Percentiles rank a stretch among this genome's conserved stretches.
phyloP scores from a whole-genome alignment of 495 filamentous ascomycete genomes.

The Neurospora sp. region DNA sequence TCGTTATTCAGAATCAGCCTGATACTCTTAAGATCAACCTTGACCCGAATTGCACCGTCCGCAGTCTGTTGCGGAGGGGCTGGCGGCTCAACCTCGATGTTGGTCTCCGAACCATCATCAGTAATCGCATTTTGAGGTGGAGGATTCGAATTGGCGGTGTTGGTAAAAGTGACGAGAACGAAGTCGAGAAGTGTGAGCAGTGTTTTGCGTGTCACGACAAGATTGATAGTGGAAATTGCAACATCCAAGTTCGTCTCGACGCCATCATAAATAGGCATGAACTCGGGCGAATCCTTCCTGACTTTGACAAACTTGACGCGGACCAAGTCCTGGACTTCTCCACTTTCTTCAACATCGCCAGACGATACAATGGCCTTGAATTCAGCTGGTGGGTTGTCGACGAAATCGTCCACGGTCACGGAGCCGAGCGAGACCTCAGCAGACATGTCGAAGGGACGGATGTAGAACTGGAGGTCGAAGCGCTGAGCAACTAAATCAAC shows the following conservation, averaged over 20 bases:
- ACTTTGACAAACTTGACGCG: conserved; percentile 81
- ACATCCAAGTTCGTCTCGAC: conserved; percentile 90
- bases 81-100: conserved; percentile 24
- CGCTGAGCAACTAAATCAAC: conserved; percentile 86
- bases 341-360: conserved; percentile 57
- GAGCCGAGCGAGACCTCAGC: conserved; percentile 81
- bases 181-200: conserved; percentile 93
- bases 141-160: conserved; percentile 35
- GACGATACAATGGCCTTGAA: conserved; percentile 96
- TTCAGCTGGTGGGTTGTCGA: conserved; percentile 78
- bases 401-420: conserved; percentile 87
- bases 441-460: conserved; percentile 82
- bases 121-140: conserved; percentile 27
- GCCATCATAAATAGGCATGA: conserved; percentile 81
- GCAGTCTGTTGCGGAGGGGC: conserved; percentile 22
- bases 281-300: conserved; percentile 85
- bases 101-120: conserved; percentile 26
- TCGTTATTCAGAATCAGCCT: conserved; percentile 96
- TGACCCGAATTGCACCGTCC: conserved; percentile 53
- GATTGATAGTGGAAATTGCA: conserved; percentile 86
- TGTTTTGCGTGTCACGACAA: conserved; percentile 88
- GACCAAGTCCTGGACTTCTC: conserved; percentile 71
- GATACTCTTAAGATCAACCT: conserved; percentile 87
- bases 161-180: conserved; percentile 86
- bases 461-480: conserved; percentile 78